phyloP scores from a whole-genome alignment of 208 protist species.

The Wallacemonas sp. region DNA sequence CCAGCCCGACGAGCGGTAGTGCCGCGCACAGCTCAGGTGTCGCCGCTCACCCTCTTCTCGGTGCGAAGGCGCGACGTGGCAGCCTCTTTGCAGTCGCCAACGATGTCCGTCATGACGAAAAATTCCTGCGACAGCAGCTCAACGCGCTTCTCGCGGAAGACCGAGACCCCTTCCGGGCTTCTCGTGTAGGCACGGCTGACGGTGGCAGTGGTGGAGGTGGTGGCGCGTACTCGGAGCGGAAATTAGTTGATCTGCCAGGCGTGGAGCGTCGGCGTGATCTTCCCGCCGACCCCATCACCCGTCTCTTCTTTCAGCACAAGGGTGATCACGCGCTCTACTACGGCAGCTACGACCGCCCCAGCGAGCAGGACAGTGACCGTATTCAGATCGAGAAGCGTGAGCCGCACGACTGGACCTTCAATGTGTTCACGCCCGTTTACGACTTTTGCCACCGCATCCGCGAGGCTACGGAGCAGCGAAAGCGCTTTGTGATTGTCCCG shows the following conservation, averaged over 20 bases:
- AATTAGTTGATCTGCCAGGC: slow-evolving; percentile 76
- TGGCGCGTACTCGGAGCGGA: slow-evolving; percentile 36
- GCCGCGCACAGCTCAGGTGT: slow-evolving; percentile 3
- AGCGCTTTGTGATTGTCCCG: slow-evolving; percentile 89
- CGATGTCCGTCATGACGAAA: slow-evolving; percentile 64
- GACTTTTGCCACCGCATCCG: slow-evolving; percentile 90
- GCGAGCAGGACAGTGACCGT: slow-evolving; percentile 72
- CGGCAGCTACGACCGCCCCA: slow-evolving; percentile 82
- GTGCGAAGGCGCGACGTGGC: slow-evolving; percentile 58
- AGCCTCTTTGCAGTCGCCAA: slow-evolving; percentile 76
- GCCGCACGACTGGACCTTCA: slow-evolving; percentile 67
- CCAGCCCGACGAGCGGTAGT: background rate
- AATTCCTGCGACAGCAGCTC: slow-evolving; percentile 65
- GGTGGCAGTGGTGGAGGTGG: slow-evolving; percentile 8
- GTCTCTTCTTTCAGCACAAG: slow-evolving; percentile 92
- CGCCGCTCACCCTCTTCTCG: slow-evolving; percentile 28
- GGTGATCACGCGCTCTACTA: slow-evolving; percentile 91
- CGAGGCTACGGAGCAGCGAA: slow-evolving; percentile 83
- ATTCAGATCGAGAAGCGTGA: slow-evolving; percentile 83
- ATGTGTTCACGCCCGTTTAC: slow-evolving; percentile 80
- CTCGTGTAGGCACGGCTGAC: slow-evolving; percentile 8
- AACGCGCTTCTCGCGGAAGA: slow-evolving; percentile 79
- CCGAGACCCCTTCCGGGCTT: slow-evolving; percentile 35
- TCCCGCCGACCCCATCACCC: slow-evolving; percentile 87
- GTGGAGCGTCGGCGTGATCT: slow-evolving; percentile 82